Evolutionary conservation across 1,284 basidiomycete species (phyloP).

Genomic region (Trametes sp.): DNA sequence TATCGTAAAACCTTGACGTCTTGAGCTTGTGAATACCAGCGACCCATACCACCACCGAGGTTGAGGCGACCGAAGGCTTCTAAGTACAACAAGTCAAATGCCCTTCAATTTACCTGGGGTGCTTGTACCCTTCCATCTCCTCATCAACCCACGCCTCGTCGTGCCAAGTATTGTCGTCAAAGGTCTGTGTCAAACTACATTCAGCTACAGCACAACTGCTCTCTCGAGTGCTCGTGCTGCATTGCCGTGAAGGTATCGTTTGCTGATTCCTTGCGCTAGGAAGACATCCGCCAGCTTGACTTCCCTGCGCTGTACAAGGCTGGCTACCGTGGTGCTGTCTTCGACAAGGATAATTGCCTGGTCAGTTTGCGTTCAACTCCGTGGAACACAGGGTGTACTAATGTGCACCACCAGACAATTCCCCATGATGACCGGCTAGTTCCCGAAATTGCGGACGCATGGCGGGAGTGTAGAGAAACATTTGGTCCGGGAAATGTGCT

Average conservation of each 20-base stretch:
- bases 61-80: too few species aligned
- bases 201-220: background rate
- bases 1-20: too few species aligned
- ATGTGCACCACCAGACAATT: constrained; percentile 61
- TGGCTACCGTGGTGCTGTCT: constrained; percentile 88
- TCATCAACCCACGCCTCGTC: constrained; percentile 77
- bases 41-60: too few species aligned
- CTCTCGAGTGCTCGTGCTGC: background rate
- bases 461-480: constrained; percentile 73
- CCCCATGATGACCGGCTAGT: constrained; percentile 78
- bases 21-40: too few species aligned
- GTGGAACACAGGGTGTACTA: too few species aligned
- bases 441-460: constrained; percentile 79
- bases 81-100: constrained; percentile 50
- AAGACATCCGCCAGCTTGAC: constrained; percentile 90
- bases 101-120: constrained; percentile 82
- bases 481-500: constrained; percentile 87
- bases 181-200: constrained; percentile 57
- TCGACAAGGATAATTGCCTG: constrained; percentile 98
- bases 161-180: constrained; percentile 77
- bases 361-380: constrained; percentile 56
- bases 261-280: constrained; percentile 40
- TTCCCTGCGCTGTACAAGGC: constrained; percentile 79
- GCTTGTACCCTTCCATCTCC: constrained; percentile 76
- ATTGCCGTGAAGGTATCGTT: background rate